phyloP scores from a whole-genome alignment of 306 rosid genomes.

The Cyclanthera cordifolia region DNA sequence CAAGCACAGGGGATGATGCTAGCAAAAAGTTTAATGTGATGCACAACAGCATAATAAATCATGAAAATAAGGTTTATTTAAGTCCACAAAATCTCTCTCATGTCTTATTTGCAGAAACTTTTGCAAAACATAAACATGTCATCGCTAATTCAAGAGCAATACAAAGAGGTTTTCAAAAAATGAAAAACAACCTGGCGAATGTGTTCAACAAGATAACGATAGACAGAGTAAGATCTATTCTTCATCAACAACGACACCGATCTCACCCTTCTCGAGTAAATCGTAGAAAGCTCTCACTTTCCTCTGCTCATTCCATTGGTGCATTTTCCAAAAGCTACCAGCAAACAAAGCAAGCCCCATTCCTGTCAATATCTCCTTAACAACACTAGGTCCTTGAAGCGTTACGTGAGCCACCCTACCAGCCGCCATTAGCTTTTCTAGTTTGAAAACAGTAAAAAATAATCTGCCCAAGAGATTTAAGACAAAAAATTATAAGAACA shows the following conservation, averaged over 20 bases:
- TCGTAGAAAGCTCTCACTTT: constrained; percentile 61
- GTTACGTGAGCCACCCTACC: constrained; percentile 83
- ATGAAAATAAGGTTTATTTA: constrained; percentile 9
- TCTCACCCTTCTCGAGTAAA: constrained; percentile 85
- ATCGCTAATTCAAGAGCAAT: constrained; percentile 25
- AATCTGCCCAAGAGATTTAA: not conserved
- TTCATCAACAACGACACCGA: constrained; percentile 55
- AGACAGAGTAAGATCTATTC: constrained; percentile 23
- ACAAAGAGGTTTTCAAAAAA: constrained; percentile 18
- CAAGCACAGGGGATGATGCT: not conserved
- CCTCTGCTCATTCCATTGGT: constrained; percentile 96
- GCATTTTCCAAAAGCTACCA: constrained; percentile 84
- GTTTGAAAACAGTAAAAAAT: constrained; percentile 12
- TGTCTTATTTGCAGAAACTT: constrained; percentile 7
- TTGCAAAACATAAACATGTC: constrained; percentile 9
- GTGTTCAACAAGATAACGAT: constrained; percentile 6
- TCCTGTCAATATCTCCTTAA: constrained; percentile 68
- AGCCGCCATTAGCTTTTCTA: constrained; percentile 38
- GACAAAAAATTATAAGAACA: not conserved
- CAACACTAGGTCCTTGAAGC: constrained; percentile 87
- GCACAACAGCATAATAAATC: not conserved
- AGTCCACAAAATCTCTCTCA: constrained; percentile 13
- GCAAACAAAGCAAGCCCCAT: constrained; percentile 41
- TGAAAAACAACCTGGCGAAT: constrained; percentile 12
- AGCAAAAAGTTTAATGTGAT: not conserved